Evolutionary conservation across 768 basidiomycete species (phyloP), one percentile per base, ranked within the genome.

Genomic region (Phlegmacium glaucopus): DNA sequence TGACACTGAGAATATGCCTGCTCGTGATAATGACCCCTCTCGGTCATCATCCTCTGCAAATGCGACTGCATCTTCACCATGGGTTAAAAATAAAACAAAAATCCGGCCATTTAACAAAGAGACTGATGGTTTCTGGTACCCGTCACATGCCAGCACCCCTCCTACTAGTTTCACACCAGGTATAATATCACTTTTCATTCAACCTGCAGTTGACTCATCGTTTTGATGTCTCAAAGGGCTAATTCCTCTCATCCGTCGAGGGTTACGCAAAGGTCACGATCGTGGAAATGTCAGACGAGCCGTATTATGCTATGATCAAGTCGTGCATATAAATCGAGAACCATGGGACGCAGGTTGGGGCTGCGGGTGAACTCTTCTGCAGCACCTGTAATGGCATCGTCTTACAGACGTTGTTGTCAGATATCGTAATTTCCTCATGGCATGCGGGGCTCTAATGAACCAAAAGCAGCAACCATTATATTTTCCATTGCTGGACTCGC

Each of bases 401-500:
- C 12, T 39, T 30, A 36, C n/a, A 29, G 41, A 38, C n/a, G 25
- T 13, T 43, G 27, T 16, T 38, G 42, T 7, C 49, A 92, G 90
- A 18, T 91, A 93, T 59, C 83, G 88, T 16, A 92, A 90, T 61
- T 92, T 85, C 55, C 55, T 89, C 53, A 92, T 93, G 83, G 71
- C 77, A 8, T 91, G 88, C 59, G 71, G 83, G 3, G 76, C 79
- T 5, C 74, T 93, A 16, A 82, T 88, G 76, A 76, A 73, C 41
- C 90, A 93, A 59, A 64, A 64, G 44, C 47, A 63, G 10, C 85
- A 88, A 59, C 76, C 78, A 1, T 46, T 75, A 46, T 93, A 92
- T 63, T 77, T 76, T 47, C 66, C 77, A 2, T 66, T 83, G 13
- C 69, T 92, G 3, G 78, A 82, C 43, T 52, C 65, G n/a, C 77